Evolutionary conservation across 1,139 yeast genomes (phyloP).

Genomic region (Diutina siamensis): DNA sequence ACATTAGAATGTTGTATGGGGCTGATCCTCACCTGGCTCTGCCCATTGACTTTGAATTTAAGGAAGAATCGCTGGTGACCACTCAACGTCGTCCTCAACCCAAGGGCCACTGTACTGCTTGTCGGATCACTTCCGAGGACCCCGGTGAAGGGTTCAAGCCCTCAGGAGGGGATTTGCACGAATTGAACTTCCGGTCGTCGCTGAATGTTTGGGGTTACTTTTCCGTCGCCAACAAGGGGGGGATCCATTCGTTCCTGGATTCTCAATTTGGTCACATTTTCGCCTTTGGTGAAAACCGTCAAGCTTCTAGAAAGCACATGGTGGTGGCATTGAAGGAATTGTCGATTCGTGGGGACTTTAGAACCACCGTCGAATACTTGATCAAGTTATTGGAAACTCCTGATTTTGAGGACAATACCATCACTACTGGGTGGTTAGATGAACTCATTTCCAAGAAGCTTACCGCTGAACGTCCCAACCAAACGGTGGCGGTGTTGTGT

Average conservation of each 20-base stretch:
- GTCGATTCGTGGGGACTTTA: conserved; percentile 92
- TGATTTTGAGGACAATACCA: conserved; percentile 90
- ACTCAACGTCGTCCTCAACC: conserved; percentile 83
- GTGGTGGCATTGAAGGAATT: conserved; percentile 95
- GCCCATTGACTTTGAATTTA: conserved; percentile 63
- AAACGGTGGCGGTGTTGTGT: conserved; percentile 79
- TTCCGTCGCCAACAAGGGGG: conserved; percentile 92
- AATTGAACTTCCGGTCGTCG: conserved; percentile 89
- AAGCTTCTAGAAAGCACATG: conserved; percentile 96
- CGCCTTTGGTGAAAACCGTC: conserved; percentile 97
- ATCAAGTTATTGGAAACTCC: conserved; percentile 92
- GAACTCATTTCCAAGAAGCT: conserved; percentile 85
- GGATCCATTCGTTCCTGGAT: conserved; percentile 94
- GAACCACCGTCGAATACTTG: conserved; percentile 88
- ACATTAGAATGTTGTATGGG: conserved; percentile 80
- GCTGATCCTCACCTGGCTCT: conserved; percentile 91
- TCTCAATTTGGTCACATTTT: conserved; percentile 98
- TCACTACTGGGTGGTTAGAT: conserved; percentile 97
- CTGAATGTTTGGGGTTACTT: conserved; percentile 99
- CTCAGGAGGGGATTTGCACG: conserved; percentile 92
- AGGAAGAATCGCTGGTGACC: conserved; percentile 42
- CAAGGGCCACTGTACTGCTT: conserved; percentile 97
- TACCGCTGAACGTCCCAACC: conserved; percentile 95
- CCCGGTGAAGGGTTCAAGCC: conserved; percentile 99
- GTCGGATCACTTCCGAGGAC: conserved; percentile 97